Conservation (phyloP, 2,329 filamentous ascomycete species). For the Raffaelea deltoideospora region DNA sequence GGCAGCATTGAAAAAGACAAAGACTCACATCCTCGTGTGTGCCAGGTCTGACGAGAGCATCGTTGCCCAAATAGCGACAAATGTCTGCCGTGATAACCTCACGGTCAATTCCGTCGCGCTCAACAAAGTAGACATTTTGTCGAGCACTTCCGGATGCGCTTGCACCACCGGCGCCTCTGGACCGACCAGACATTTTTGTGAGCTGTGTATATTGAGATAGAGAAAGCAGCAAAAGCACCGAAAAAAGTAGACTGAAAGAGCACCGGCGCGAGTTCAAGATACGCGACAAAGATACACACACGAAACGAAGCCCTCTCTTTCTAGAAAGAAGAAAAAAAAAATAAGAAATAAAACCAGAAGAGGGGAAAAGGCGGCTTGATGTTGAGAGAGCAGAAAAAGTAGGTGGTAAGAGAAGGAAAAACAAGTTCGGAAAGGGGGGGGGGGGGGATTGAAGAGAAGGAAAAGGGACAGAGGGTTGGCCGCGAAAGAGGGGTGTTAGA, state of each 20-base stretch:
- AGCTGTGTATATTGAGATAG: too few relatives aligned
- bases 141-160: constrained; percentile 16
- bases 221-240: too few relatives aligned
- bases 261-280: too few relatives aligned
- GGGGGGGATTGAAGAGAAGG: not conserved
- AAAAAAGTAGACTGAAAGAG: too few relatives aligned
- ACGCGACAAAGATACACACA: too few relatives aligned
- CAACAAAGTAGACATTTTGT: constrained; percentile 69
- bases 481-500: not conserved
- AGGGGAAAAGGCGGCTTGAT: not conserved
- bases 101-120: constrained; percentile 65
- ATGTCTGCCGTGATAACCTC: constrained; percentile 77
- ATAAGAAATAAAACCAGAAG: too few relatives aligned
- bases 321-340: too few relatives aligned
- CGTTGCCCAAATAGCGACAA: constrained; percentile 70
- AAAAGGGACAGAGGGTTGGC: not conserved
- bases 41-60: constrained; percentile 63
- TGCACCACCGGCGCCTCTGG: not conserved
- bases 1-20: constrained; percentile 3
- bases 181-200: constrained; percentile 2
- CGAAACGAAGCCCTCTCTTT: too few relatives aligned
- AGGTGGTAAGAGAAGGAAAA: not conserved
- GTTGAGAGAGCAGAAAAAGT: too few relatives aligned
- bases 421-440: not conserved
- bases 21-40: constrained; percentile 48